Base-by-base conservation (phyloP, 1,139 yeast species). In the Protomyces inouyei region DNA sequence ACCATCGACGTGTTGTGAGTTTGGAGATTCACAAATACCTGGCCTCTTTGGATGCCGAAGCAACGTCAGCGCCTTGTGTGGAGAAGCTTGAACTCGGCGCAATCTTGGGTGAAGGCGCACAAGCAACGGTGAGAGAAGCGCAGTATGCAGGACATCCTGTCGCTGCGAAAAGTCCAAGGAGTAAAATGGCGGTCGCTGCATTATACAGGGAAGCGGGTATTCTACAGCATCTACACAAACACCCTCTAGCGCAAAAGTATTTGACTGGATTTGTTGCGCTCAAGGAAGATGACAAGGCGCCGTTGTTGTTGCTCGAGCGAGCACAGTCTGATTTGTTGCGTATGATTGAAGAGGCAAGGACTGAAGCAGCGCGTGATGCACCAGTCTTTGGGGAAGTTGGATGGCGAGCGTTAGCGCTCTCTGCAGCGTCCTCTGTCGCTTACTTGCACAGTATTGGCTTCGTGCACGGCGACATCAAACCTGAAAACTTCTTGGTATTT, bases 401-500 rank as follows among this genome's bases (percentile, higher is more conserved):
- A 9, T 59, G 63, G 63, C 46, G 32, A 14, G 32, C 25, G 3
- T 16, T 52, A 32, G 63, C 63, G 14, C 21, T 14, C 10, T 18
- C 38, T 14, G 54, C 52, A 4, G 57, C 46, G 21, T 12, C 38
- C 14, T 51, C 52, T 3, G 52, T 59, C 9, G 57, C 56, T 12
- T 48, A 38, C 40, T 32, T 93, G 69, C 98, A 93, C 76, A 80
- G 87, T 67, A 96, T 89, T 73, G 97, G 97, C 1, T 88, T 93
- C 55, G 88, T 93, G 16, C 98, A 93, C 75, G 82, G 98, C 68
- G 98, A 93, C 75, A 91, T 93, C 68, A 93, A 93, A 74, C 97
- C 98, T 1, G 97, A 96, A 10, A 93, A 93, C 72, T 77, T 92
- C 59, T 78, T 93, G 63, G 48, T 18, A 4, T 43, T 43, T 43